These are phyloP conservation scores for Mycena sanguinolenta DNA, from an alignment of 768 basidiomycete species.

Conservation along the genomic window DNA sequence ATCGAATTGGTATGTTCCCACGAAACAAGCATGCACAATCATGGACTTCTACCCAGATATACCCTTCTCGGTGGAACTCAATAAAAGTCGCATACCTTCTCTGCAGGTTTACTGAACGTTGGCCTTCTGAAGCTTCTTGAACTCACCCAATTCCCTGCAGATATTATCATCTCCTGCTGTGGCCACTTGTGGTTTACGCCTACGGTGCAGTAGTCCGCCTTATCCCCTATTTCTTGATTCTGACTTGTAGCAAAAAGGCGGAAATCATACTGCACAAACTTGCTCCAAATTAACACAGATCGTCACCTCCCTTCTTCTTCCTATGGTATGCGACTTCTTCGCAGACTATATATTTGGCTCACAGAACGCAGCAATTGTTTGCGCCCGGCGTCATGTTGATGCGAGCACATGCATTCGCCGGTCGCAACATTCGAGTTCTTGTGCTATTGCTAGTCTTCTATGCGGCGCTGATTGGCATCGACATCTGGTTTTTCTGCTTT, in stretches of 20 bases:
- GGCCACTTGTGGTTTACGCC: conserved; percentile 54
- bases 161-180: conserved; percentile 55
- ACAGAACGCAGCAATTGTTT: conserved; percentile 52
- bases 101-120: conserved; percentile 46
- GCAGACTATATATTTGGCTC: conserved; percentile 1
- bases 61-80: conserved; percentile 52
- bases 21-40: not conserved
- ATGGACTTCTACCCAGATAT: conserved; percentile 43
- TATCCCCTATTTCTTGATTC: not conserved
- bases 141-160: conserved; percentile 46
- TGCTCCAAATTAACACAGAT: conserved; percentile 49
- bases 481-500: conserved; percentile 55
- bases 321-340: conserved; percentile 46
- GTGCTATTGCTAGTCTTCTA: conserved; percentile 48
- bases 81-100: conserved; percentile 56
- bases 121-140: not conserved
- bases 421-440: conserved; percentile 48
- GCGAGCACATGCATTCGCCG: conserved; percentile 59
- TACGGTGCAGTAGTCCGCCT: conserved; percentile 37
- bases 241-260: conserved; percentile 25
- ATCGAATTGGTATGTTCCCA: conserved; percentile 47
- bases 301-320: conserved; percentile 48
- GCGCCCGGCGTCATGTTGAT: conserved; percentile 60
- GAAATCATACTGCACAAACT: conserved; percentile 46
- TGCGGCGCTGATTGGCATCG: conserved; percentile 46